Conservation (phyloP, 306 rosid genomes). For the Trifolium dubium region DNA sequence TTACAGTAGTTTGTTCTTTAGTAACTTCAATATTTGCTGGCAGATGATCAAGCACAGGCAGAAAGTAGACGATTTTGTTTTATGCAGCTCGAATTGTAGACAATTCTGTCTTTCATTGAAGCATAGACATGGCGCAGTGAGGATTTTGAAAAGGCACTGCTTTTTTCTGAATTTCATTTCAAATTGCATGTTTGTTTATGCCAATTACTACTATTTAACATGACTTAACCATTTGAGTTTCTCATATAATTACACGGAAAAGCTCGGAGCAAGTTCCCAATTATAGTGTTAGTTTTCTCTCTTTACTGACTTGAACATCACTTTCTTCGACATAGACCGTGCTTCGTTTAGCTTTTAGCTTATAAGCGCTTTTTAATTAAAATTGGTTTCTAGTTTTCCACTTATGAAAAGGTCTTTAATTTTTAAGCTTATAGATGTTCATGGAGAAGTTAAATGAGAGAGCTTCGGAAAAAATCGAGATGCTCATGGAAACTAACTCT, state of each 20-base stretch:
- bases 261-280: neutral
- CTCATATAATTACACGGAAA: neutral
- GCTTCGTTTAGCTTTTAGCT: neutral
- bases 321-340: neutral
- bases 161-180: constrained; percentile 23
- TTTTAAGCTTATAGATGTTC: constrained; percentile 5
- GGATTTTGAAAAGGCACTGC: constrained; percentile 46
- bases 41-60: constrained; percentile 50
- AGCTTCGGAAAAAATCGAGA: neutral
- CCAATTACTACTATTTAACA: neutral
- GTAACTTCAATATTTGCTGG: constrained; percentile 29
- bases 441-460: constrained; percentile 1
- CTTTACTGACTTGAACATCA: constrained; percentile 12
- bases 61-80: constrained; percentile 37
- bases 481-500: constrained; percentile 8
- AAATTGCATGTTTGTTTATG: constrained; percentile 27
- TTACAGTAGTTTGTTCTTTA: neutral
- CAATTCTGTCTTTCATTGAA: constrained; percentile 45
- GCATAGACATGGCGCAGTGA: constrained; percentile 32
- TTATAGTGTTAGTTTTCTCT: constrained; percentile 13
- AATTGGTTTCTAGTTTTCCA: neutral
- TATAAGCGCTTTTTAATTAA: neutral
- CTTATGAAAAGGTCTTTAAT: neutral
- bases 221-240: constrained; percentile 14
- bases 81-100: constrained; percentile 38